Percentiles rank a stretch among this genome's conserved stretches.
These are phyloP conservation scores for Hydrangea macrophylla DNA, from an alignment of 148 eudicot genomes.

Conservation along the genomic window DNA sequence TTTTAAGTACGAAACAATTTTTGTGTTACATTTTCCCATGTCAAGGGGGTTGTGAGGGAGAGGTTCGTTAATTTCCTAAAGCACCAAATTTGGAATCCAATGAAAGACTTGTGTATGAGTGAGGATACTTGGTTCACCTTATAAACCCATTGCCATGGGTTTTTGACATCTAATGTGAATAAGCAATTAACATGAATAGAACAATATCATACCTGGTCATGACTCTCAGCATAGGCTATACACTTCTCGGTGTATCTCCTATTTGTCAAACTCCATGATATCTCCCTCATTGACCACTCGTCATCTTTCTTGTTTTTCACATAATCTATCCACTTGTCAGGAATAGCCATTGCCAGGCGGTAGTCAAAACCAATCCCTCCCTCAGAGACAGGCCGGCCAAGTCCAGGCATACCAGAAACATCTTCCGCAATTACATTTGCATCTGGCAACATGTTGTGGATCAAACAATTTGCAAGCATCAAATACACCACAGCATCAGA, in stretches of 20 bases:
- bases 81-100: background rate
- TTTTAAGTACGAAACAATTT: background rate
- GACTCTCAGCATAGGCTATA: constrained; percentile 97
- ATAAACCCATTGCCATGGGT: too few relatives aligned
- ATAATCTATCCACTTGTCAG: constrained; percentile 96
- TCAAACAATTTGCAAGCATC: constrained; percentile 80
- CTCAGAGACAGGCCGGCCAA: constrained; percentile 75
- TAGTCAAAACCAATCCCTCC: constrained; percentile 94
- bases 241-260: constrained; percentile 95
- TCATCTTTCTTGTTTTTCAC: constrained; percentile 77
- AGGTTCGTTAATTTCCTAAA: background rate
- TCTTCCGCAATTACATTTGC: constrained; percentile 93
- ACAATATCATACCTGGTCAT: constrained; percentile 74
- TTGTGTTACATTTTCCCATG: background rate
- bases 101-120: background rate
- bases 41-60: background rate
- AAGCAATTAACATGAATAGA: constrained; percentile 11
- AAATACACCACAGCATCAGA: constrained; percentile 91
- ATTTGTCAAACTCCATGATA: constrained; percentile 73
- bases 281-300: constrained; percentile 85
- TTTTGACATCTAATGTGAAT: background rate
- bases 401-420: constrained; percentile 99
- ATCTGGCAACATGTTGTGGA: constrained; percentile 65
- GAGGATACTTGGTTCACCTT: too few relatives aligned
- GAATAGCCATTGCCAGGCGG: constrained; percentile 96